These are phyloP conservation scores for Solanum hybrid DNA, from an alignment of 305 asterid genomes.

Conservation along the genomic window DNA sequence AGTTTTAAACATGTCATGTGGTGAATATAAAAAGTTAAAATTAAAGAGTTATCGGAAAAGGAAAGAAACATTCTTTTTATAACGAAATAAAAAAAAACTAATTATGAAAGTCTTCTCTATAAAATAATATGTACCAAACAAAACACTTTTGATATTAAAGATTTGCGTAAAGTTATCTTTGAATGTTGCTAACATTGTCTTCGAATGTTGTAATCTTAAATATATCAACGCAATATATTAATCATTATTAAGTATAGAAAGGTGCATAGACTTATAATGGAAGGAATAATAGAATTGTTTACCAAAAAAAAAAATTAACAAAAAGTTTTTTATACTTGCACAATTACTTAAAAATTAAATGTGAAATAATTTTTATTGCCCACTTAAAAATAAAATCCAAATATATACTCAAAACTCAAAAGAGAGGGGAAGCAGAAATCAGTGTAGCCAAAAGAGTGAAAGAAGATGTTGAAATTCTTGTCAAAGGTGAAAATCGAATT, in stretches of 20 bases:
- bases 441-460: not conserved
- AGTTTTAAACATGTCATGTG: too few relatives aligned
- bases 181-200: not conserved
- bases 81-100: not conserved
- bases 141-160: not conserved
- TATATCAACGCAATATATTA: not conserved
- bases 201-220: not conserved
- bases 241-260: not conserved
- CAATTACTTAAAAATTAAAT: not conserved
- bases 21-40: not conserved
- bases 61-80: not conserved
- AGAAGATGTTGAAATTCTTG: conserved; percentile 70
- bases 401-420: not conserved
- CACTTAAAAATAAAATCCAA: not conserved
- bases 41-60: not conserved
- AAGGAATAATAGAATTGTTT: not conserved
- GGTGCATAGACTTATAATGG: not conserved
- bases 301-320: not conserved
- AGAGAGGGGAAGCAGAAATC: not conserved
- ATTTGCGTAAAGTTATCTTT: not conserved
- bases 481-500: conserved; percentile 84
- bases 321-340: not conserved
- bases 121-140: not conserved
- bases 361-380: not conserved
- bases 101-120: not conserved